phyloP scores from a whole-genome alignment of 2,329 filamentous ascomycete genomes.

The Fonsecaea monophora region DNA sequence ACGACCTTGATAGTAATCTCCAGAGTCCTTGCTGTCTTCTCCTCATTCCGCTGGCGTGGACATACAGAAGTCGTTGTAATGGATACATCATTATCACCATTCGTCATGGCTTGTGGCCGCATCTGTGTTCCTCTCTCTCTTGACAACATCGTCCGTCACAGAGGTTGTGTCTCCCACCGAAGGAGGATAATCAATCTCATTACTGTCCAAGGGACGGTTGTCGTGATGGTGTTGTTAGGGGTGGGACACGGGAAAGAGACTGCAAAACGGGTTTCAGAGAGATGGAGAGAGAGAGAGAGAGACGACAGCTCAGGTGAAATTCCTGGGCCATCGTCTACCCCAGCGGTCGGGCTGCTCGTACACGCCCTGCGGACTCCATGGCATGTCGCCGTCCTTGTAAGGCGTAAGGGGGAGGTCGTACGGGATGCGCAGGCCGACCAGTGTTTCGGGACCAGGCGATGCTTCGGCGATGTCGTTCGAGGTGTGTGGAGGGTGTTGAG shows the following conservation, averaged over 20 bases:
- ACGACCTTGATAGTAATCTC: too few relatives aligned
- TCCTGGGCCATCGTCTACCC: slow-evolving; percentile 27
- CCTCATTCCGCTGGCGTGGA: too few relatives aligned
- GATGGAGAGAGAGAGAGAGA: too few relatives aligned
- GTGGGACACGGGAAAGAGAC: neutral
- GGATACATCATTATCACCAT: neutral
- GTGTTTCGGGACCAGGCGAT: neutral
- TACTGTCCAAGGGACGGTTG: too few relatives aligned
- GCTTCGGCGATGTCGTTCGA: neutral
- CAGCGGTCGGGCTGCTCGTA: slow-evolving; percentile 30
- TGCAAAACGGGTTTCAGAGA: too few relatives aligned
- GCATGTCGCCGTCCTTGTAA: slow-evolving; percentile 69
- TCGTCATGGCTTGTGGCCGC: neutral
- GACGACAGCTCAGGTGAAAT: slow-evolving; percentile 18
- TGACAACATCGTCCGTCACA: too few relatives aligned
- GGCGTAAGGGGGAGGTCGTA: slow-evolving; percentile 76
- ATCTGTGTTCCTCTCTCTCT: too few relatives aligned
- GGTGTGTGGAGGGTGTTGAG: slow-evolving; percentile 41
- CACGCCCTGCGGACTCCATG: slow-evolving; percentile 65
- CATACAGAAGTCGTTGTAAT: neutral
- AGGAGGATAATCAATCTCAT: too few relatives aligned
- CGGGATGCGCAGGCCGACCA: slow-evolving; percentile 78
- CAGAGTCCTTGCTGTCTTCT: too few relatives aligned
- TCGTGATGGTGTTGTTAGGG: too few relatives aligned
- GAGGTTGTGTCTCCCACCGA: too few relatives aligned